Percentiles rank a stretch among this genome's conserved stretches.
These are phyloP conservation scores for Colletotrichum sp. DNA, from an alignment of 2,329 filamentous ascomycete species.

Conservation along the genomic window DNA sequence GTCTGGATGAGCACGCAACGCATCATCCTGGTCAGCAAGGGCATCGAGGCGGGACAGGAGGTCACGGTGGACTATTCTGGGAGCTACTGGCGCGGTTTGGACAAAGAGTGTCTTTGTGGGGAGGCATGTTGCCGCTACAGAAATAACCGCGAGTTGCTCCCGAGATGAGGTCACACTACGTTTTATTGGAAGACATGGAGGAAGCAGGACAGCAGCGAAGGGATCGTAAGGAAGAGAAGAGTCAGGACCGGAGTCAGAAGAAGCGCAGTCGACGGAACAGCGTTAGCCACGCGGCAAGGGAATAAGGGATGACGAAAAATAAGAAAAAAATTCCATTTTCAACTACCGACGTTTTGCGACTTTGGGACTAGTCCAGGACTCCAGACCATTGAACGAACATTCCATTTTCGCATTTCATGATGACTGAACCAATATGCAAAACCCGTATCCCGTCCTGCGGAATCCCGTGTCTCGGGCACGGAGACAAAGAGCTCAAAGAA, in stretches of 20 bases:
- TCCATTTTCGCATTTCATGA: not conserved
- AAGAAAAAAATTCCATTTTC: not conserved
- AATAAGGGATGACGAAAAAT: not conserved
- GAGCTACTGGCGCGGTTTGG: slow-evolving; percentile 60
- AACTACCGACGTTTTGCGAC: not conserved
- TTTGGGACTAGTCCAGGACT: not conserved
- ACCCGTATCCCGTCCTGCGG: not conserved
- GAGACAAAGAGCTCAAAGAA: not conserved
- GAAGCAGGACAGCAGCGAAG: not conserved
- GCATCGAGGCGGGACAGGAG: slow-evolving; percentile 56
- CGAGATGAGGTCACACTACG: not conserved
- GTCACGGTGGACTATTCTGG: slow-evolving; percentile 65
- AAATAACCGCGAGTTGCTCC: not conserved
- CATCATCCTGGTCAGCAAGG: slow-evolving; percentile 60
- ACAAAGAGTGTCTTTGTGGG: slow-evolving; percentile 60
- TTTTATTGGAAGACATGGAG: not conserved
- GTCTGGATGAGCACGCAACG: slow-evolving; percentile 61
- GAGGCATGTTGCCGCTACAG: slow-evolving; percentile 55
- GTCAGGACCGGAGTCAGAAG: not conserved
- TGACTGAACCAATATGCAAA: not conserved
- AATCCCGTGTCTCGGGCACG: not conserved
- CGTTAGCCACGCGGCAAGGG: not conserved
- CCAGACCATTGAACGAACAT: not conserved
- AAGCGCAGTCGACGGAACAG: not conserved
- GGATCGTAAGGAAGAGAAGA: not conserved